phyloP scores from a whole-genome alignment of 176 grass and related monocot genomes.

The Juncus inflexus region DNA sequence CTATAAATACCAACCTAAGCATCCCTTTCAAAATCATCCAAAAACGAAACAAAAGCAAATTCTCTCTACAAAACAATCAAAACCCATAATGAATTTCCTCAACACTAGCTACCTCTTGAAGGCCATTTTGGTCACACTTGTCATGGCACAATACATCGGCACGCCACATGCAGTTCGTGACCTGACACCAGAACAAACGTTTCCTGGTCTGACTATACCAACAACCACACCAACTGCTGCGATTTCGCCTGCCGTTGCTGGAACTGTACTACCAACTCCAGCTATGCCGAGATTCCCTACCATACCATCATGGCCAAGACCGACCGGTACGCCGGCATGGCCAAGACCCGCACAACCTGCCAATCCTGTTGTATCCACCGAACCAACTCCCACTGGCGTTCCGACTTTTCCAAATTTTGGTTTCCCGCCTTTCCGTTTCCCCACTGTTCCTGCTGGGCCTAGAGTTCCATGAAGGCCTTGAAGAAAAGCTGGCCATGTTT shows the following conservation, averaged over 20 bases:
- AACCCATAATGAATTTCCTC: conserved; percentile 9
- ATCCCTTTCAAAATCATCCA: conserved; percentile 17
- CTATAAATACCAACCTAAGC: conserved; percentile 12
- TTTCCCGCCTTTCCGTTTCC: conserved; percentile 9
- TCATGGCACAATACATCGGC: conserved; percentile 2
- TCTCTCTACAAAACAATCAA: neutral
- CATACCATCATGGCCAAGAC: neutral
- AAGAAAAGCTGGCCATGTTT: neutral
- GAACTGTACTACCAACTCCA: neutral
- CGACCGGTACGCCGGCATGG: no score
- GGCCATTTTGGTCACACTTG: neutral
- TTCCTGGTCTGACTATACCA: conserved; percentile 12
- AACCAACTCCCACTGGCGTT: neutral
- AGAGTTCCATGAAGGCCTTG: conserved; percentile 19
- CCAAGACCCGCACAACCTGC: neutral
- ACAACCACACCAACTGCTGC: neutral
- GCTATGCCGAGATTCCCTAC: neutral
- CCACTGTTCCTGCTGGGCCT: neutral
- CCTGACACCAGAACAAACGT: conserved; percentile 7
- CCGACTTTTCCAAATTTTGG: neutral
- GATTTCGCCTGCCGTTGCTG: neutral
- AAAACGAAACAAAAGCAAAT: neutral
- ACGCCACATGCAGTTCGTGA: conserved; percentile 9
- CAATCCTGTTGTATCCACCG: neutral
- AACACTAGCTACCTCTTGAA: neutral